Base-by-base conservation (phyloP, 768 basidiomycete species). In the Fistulinella prunicolor region DNA sequence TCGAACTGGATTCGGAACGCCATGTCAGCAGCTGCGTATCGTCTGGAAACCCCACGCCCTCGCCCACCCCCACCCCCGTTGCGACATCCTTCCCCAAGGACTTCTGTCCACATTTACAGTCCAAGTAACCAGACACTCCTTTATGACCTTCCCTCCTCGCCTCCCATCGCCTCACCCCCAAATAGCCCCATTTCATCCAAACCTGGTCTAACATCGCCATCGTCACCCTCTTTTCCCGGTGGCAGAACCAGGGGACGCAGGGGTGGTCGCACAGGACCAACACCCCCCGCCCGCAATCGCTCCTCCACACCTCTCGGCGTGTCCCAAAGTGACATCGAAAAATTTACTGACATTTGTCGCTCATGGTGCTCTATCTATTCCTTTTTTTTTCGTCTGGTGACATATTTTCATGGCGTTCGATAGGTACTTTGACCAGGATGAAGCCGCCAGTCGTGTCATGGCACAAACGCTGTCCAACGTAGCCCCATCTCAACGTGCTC, bases 381-480 rank as follows among this genome's bases (percentile, higher is more conserved):
- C 14, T 26, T 28, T 24, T 43, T 20, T 23, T 38, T 17, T 12
- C 21, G 47, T 17, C 9, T 36, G 2, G 17, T 34, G 3, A 5
- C 53, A 20, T 46, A 23, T 24, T 39, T 42, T 63, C 50, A 55
- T 22, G 35, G 34, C 42, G 38, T 40, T 42, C 53, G 42, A 28
- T 57, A 92, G 89, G 90, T 93, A 90, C 67, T 92, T 82, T 66
- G 73, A 81, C 53, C 90, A 92, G 66, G 85, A 91, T 61, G 83
- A 88, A 58, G 76, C 81, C 55, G 78, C 90, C 17, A 86, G 89
- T 22, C 81, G 81, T 40, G 71, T 78, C 51, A 92, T 95, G 83
- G 86, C 88, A 13, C 84, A 89, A 55, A 90, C 83, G 4, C 73
- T 95, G 38, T 78, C 89, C 38, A 84, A 83, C 28, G 76, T 93